A percentile compares a stretch with the other conserved stretches of the same genome.
Conservation (phyloP, 805 yeast species). For the Starmera dryadoides region DNA sequence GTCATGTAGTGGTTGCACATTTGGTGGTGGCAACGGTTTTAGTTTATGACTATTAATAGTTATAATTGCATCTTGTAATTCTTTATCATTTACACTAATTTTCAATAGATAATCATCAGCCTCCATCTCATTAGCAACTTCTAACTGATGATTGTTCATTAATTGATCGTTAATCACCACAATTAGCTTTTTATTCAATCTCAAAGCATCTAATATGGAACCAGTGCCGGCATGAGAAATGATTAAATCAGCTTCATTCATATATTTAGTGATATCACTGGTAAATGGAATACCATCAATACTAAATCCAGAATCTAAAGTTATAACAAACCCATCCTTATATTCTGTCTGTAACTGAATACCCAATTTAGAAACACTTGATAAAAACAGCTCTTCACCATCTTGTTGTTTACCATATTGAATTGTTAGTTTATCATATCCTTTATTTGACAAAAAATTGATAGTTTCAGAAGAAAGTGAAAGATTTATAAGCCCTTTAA, state of each 20-base stretch:
- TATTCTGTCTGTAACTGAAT: background rate
- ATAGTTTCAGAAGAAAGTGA: conserved; percentile 31
- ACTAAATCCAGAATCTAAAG: conserved; percentile 6
- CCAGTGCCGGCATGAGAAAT: conserved; percentile 93
- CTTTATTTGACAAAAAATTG: conserved; percentile 22
- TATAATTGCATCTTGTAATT: conserved; percentile 9
- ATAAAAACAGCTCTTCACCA: conserved; percentile 15
- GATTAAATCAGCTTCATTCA: conserved; percentile 47
- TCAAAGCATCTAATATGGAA: conserved; percentile 72
- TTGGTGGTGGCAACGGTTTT: conserved; percentile 16
- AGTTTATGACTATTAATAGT: conserved; percentile 9
- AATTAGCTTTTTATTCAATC: conserved; percentile 48
- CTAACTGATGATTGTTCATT: conserved; percentile 85
- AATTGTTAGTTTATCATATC: conserved; percentile 36
- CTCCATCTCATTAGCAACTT: conserved; percentile 58
- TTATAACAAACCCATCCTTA: background rate
- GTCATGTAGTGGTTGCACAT: conserved; percentile 13
- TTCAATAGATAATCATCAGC: conserved; percentile 23
- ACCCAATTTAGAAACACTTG: background rate
- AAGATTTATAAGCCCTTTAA: conserved; percentile 46
- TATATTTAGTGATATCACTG: conserved; percentile 30
- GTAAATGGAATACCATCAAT: conserved; percentile 44
- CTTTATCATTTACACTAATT: conserved; percentile 7
- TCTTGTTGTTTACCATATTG: conserved; percentile 50
- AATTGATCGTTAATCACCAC: conserved; percentile 64